Percentiles rank a stretch among this genome's conserved stretches.
These are phyloP conservation scores for Diaporthe sp. DNA, from an alignment of 2,329 filamentous ascomycete genomes.

Conservation along the genomic window DNA sequence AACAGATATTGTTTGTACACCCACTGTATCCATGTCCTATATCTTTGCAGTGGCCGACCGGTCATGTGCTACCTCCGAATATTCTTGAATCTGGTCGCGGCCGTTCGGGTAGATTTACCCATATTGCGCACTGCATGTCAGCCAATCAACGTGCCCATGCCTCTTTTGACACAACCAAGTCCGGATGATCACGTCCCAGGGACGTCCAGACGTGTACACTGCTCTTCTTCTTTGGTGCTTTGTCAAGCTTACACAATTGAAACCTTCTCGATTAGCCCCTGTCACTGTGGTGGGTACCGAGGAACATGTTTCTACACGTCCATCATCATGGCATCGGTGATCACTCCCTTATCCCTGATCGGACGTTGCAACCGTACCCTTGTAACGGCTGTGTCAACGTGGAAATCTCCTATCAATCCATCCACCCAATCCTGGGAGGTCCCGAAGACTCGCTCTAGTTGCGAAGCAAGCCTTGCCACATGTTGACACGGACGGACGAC, in stretches of 20 bases:
- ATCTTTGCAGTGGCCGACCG: constrained; percentile 6
- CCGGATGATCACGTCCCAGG: constrained; percentile 25
- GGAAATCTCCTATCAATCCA: background rate
- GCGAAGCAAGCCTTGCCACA: constrained; percentile 18
- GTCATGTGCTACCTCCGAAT: constrained; percentile 31
- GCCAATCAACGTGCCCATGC: constrained; percentile 7
- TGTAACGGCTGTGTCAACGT: background rate
- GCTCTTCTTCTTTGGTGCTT: constrained; percentile 24
- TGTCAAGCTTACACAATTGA: constrained; percentile 34
- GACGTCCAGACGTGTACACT: background rate
- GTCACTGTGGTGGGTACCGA: background rate
- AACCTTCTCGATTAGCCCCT: constrained; percentile 30
- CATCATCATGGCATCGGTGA: constrained; percentile 10
- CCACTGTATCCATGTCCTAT: background rate
- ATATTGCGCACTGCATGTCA: background rate
- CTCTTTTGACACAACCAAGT: constrained; percentile 10
- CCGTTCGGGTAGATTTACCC: constrained; percentile 21
- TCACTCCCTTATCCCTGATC: constrained; percentile 2
- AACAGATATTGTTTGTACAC: background rate
- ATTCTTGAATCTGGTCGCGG: background rate
- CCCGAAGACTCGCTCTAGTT: background rate
- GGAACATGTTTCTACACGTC: constrained; percentile 10
- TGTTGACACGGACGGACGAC: constrained; percentile 25
- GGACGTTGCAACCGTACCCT: constrained; percentile 16
- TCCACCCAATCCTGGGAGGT: constrained; percentile 18